Percentiles rank a stretch among this genome's conserved stretches.
Evolutionary conservation across 2,329 filamentous ascomycete species (phyloP).

Genomic region (Ceratocystiopsis sp.): DNA sequence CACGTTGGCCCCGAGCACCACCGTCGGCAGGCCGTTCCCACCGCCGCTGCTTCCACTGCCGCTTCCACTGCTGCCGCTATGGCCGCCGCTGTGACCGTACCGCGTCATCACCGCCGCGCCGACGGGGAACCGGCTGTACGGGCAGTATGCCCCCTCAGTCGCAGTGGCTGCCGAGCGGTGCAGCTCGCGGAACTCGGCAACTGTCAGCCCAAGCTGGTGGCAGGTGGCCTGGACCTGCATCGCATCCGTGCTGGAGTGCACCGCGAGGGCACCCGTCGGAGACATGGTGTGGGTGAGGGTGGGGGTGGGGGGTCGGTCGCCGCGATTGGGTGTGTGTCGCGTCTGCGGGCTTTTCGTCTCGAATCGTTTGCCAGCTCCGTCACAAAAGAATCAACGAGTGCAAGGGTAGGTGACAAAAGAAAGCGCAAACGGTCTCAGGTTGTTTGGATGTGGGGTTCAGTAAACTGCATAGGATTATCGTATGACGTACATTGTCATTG

Average conservation of each 20-base stretch:
- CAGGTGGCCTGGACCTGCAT: constrained; percentile 16
- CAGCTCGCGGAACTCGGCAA: constrained; percentile 47
- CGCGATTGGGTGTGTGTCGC: too few species aligned
- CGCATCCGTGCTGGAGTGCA: constrained; percentile 12
- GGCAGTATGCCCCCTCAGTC: constrained; percentile 72
- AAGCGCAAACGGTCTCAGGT: too few species aligned
- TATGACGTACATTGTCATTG: too few species aligned
- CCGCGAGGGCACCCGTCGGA: neutral
- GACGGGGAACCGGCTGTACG: constrained; percentile 84
- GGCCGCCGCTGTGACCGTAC: constrained; percentile 11
- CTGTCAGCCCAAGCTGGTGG: constrained; percentile 32
- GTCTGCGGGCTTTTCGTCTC: too few species aligned
- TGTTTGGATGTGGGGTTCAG: too few species aligned
- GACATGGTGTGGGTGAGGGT: neutral
- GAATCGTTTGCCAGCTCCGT: too few species aligned
- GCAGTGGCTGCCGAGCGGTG: constrained; percentile 47
- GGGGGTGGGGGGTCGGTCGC: too few species aligned
- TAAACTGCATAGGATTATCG: too few species aligned
- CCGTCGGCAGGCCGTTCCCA: constrained; percentile 1
- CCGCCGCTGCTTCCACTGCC: constrained; percentile 9
- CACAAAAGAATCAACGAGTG: too few species aligned
- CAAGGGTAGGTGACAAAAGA: too few species aligned
- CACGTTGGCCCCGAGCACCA: constrained; percentile 64
- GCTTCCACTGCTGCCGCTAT: constrained; percentile 9
- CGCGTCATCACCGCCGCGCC: constrained; percentile 58